These are phyloP conservation scores for Passiflora organensis DNA, from an alignment of 345 rosid species.

Conservation along the genomic window DNA sequence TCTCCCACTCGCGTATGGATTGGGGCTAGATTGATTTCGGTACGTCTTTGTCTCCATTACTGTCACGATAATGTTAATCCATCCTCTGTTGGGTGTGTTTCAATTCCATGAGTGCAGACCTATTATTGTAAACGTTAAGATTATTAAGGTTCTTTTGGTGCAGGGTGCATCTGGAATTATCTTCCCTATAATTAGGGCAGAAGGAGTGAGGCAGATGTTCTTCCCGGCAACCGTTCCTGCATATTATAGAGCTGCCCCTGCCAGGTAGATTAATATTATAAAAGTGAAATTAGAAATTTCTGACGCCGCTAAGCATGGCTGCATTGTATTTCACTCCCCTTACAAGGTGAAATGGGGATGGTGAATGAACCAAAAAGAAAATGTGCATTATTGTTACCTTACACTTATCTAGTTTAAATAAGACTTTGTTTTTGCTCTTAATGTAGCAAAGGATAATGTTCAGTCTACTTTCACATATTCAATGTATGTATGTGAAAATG, in stretches of 20 bases:
- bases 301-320: neutral
- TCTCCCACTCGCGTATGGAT: conserved; percentile 26
- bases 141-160: neutral
- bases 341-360: neutral
- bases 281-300: neutral
- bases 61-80: neutral
- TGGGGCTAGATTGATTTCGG: conserved; percentile 22
- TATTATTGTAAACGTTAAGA: neutral
- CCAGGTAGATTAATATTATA: neutral
- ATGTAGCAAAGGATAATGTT: too few relatives aligned
- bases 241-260: conserved; percentile 27
- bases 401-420: neutral
- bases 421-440: too few relatives aligned
- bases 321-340: neutral
- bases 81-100: too few relatives aligned
- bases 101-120: too few relatives aligned
- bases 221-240: conserved; percentile 30
- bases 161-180: conserved; percentile 32
- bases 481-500: too few relatives aligned
- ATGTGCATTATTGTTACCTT: conserved; percentile 5
- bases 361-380: conserved; percentile 6
- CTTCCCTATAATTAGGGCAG: conserved; percentile 27
- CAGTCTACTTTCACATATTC: too few relatives aligned
- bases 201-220: conserved; percentile 31
- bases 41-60: neutral